Evolutionary conservation across 768 basidiomycete genomes (phyloP), one percentile per base, ranked within the genome.

Genomic region (Pisolithus orientalis): DNA sequence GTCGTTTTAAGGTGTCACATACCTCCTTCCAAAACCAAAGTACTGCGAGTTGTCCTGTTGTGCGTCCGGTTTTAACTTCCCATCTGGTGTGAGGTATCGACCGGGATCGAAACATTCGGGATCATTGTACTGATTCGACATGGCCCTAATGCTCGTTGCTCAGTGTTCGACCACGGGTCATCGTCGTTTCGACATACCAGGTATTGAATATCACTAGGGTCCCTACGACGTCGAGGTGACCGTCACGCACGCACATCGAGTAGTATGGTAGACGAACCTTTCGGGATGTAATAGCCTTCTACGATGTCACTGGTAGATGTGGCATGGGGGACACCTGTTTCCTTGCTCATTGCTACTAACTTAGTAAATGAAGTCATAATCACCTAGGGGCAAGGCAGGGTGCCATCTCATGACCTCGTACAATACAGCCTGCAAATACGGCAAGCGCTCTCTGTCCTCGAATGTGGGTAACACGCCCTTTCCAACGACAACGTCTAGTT

Each of bases 81-180:
- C 34, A 34, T 34, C 34, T 11, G 4, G 11, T 4, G 34, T 34
- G 34, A 34, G 34, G 34, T 34, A 13, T 14, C 34, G 34, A 13
- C 11, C 14, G 14, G 34, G 34, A 14, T 34, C 34, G 13, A 34
- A 34, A 5, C 11, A 13, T 13, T 34, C 34, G 21, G 21, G 34
- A 13, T 34, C 5, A 34, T 5, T 34, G 11, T 34, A 34, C 34
- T 70, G 67, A 49, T 72, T 70, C 1, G 68, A 62, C 56, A 75
- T 66, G 0, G 68, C 66, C 73, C 73, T 70, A 29, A 8, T 14
- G 4, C 3, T 10, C 6, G n/a, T 17, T 31, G 28, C 6, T n/a
- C 48, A 37, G 6, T 13, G 6, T 11, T 3, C 5, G 11, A 5
- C 7, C 2, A 16, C 3, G 6, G 28, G 11, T 16, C 13, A 16